A percentile compares a stretch with the other conserved stretches of the same genome.
Conservation (phyloP, 257 asterid genomes). For the Solanum pinnatisectum region DNA sequence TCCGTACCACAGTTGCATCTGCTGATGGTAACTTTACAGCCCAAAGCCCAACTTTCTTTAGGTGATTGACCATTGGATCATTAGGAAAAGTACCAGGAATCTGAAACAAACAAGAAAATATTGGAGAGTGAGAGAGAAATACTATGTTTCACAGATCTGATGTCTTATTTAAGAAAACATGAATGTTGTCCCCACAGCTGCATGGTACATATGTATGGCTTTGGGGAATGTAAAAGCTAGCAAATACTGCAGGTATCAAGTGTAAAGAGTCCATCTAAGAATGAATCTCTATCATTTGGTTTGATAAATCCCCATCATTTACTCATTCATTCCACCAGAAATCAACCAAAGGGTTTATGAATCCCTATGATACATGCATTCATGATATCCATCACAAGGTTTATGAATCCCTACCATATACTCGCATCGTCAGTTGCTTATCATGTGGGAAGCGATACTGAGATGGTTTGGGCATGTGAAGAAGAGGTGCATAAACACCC, state of each 20-base stretch:
- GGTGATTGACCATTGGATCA: slow-evolving; percentile 51
- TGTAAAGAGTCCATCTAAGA: neutral
- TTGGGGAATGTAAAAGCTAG: too few relatives aligned
- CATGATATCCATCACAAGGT: neutral
- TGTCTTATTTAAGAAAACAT: neutral
- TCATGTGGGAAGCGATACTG: too few relatives aligned
- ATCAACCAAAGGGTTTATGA: neutral
- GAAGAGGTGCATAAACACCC: too few relatives aligned
- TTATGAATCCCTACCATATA: neutral
- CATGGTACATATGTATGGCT: neutral
- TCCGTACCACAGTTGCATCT: slow-evolving; percentile 55
- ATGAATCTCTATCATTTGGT: neutral
- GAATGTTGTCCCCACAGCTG: neutral
- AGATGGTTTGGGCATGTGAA: too few relatives aligned
- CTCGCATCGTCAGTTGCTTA: too few relatives aligned
- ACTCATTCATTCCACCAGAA: neutral
- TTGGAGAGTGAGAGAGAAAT: neutral
- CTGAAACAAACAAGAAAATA: slow-evolving; percentile 21
- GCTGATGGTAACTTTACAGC: slow-evolving; percentile 78
- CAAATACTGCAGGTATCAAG: too few relatives aligned
- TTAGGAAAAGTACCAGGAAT: slow-evolving; percentile 67
- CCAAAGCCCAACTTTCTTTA: slow-evolving; percentile 57
- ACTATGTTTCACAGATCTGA: neutral
- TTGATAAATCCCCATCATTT: neutral
- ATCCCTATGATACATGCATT: neutral